Evolutionary conservation across 179 eudicot species (phyloP).

Genomic region (Spinacia oleracea): DNA sequence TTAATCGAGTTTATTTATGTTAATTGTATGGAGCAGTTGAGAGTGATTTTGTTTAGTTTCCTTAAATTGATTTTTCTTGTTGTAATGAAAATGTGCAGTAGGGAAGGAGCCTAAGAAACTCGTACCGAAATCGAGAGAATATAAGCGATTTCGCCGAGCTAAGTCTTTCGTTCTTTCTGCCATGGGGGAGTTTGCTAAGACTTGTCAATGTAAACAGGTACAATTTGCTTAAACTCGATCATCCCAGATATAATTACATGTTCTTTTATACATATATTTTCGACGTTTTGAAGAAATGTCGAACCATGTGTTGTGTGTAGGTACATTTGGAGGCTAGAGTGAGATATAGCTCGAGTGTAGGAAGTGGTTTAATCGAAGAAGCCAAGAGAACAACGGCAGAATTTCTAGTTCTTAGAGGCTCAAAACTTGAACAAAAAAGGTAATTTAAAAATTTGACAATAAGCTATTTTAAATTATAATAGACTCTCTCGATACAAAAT

Average conservation of each 20-base stretch:
- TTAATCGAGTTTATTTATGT: conserved; percentile 8
- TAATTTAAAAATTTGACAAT: conserved; percentile 10
- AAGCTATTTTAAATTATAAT: not conserved
- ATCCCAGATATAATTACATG: not conserved
- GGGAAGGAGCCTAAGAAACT: conserved; percentile 48
- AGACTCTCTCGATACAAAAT: not conserved
- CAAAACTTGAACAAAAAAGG: conserved; percentile 40
- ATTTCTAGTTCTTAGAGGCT: conserved; percentile 54
- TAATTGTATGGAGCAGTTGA: conserved; percentile 30
- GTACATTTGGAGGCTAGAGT: conserved; percentile 86
- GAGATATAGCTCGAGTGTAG: conserved; percentile 50
- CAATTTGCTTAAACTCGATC: not conserved
- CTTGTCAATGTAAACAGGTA: conserved; percentile 69
- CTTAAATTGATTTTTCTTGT: not conserved
- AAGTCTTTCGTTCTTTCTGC: conserved; percentile 64
- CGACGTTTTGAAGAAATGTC: not conserved
- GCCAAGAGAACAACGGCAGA: conserved; percentile 52
- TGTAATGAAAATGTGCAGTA: conserved; percentile 24
- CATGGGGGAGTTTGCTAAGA: conserved; percentile 68
- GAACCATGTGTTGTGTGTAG: conserved; percentile 29
- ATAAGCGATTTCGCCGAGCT: conserved; percentile 53
- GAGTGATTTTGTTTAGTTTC: conserved; percentile 9
- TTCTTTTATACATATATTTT: not conserved
- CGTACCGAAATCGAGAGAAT: conserved; percentile 38
- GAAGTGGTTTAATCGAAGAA: conserved; percentile 61